Percentiles rank a stretch among this genome's conserved stretches.
phyloP scores from a whole-genome alignment of 805 yeast genomes.

The Pachysolen tannophilus region DNA sequence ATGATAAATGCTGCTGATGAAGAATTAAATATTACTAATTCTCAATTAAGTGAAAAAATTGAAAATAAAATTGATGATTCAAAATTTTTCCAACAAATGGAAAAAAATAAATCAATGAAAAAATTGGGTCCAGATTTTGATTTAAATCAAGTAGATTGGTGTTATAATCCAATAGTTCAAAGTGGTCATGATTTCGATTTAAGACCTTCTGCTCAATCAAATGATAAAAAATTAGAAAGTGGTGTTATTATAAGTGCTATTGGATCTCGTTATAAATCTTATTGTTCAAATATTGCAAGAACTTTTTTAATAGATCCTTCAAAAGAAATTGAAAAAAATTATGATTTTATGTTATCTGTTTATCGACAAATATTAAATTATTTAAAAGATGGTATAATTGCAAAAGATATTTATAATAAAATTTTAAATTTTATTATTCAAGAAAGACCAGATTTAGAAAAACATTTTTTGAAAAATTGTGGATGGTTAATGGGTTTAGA shows the following conservation, averaged over 20 bases:
- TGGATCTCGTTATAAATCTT: slow-evolving; percentile 81
- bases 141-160: slow-evolving; percentile 78
- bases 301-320: slow-evolving; percentile 89
- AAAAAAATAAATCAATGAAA: slow-evolving; percentile 37
- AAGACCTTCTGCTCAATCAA: slow-evolving; percentile 75
- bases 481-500: slow-evolving; percentile 91
- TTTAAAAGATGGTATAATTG: slow-evolving; percentile 60
- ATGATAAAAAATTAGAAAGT: slow-evolving; percentile 52
- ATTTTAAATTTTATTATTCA: slow-evolving; percentile 51
- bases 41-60: slow-evolving; percentile 62
- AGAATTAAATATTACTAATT: slow-evolving; percentile 67
- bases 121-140: slow-evolving; percentile 66
- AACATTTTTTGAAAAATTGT: slow-evolving; percentile 63
- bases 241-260: slow-evolving; percentile 73
- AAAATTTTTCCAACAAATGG: slow-evolving; percentile 51
- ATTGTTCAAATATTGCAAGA: slow-evolving; percentile 82
- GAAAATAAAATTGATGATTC: slow-evolving; percentile 77
- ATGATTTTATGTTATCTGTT: slow-evolving; percentile 64
- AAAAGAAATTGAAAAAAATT: slow-evolving; percentile 66
- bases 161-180: slow-evolving; percentile 84
- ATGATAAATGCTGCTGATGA: slow-evolving; percentile 85
- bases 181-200: slow-evolving; percentile 82
- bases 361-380: slow-evolving; percentile 57
- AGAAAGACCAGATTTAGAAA: slow-evolving; percentile 57
- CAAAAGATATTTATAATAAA: slow-evolving; percentile 59